These are phyloP conservation scores for Penicillium digitatum DNA, from an alignment of 2,329 filamentous ascomycete species.

Conservation along the genomic window DNA sequence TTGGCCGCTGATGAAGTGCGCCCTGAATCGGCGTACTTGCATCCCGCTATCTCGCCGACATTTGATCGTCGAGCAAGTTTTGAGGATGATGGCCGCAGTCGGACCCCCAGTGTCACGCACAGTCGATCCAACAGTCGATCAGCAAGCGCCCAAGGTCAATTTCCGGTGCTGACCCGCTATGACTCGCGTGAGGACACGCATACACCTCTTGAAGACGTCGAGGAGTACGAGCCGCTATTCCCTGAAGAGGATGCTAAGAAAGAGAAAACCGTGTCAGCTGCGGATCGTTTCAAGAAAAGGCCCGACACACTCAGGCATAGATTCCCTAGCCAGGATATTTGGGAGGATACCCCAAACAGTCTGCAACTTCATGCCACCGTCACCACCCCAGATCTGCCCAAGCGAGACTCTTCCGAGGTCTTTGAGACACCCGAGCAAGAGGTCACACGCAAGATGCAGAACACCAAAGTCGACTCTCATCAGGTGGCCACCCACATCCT, in stretches of 20 bases:
- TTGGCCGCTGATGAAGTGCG: slow-evolving; percentile 83
- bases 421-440: slow-evolving; percentile 50
- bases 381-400: slow-evolving; percentile 67
- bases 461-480: slow-evolving; percentile 38
- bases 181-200: slow-evolving; percentile 52
- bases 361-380: slow-evolving; percentile 74
- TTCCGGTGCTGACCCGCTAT: slow-evolving; percentile 52
- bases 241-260: slow-evolving; percentile 67
- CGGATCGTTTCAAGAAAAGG: slow-evolving; percentile 54
- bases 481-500: slow-evolving; percentile 35
- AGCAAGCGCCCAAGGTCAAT: slow-evolving; percentile 58
- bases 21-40: slow-evolving; percentile 62
- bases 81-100: slow-evolving; percentile 49
- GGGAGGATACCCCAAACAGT: slow-evolving; percentile 92
- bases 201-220: slow-evolving; percentile 78
- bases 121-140: slow-evolving; percentile 64
- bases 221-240: slow-evolving; percentile 94
- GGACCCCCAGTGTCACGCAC: slow-evolving; percentile 53
- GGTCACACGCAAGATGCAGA: slow-evolving; percentile 40
- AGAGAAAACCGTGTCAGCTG: slow-evolving; percentile 49
- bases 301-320: slow-evolving; percentile 57
- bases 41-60: slow-evolving; percentile 76
- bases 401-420: slow-evolving; percentile 39
- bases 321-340: slow-evolving; percentile 93
- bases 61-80: slow-evolving; percentile 61